These are phyloP conservation scores for Lipomyces sp. DNA, from an alignment of 805 yeast genomes.

Conservation along the genomic window DNA sequence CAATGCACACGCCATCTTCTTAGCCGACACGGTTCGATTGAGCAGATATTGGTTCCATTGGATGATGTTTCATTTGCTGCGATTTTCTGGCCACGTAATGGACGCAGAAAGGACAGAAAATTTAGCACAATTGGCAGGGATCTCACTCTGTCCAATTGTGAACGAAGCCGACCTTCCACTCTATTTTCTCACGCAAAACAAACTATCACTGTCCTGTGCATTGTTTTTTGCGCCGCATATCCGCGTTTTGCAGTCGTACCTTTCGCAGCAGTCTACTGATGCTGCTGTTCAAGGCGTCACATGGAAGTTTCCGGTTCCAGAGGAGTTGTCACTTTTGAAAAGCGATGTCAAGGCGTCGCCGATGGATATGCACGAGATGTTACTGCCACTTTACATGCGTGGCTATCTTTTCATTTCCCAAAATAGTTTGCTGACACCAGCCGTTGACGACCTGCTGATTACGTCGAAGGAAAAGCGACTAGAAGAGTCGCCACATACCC, in stretches of 20 bases:
- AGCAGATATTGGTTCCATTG: constrained; percentile 32
- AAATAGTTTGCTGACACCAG: constrained; percentile 7
- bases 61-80: constrained; percentile 16
- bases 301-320: constrained; percentile 25
- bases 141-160: constrained; percentile 21
- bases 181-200: constrained; percentile 29
- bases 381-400: constrained; percentile 30
- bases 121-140: constrained; percentile 24
- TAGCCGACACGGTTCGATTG: constrained; percentile 29
- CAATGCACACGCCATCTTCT: constrained; percentile 24
- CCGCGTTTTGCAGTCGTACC: constrained; percentile 25
- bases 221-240: constrained; percentile 31
- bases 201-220: constrained; percentile 19
- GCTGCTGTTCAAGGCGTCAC: not conserved
- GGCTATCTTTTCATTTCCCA: constrained; percentile 29
- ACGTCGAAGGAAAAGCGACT: not conserved
- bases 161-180: not conserved
- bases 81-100: constrained; percentile 15
- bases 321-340: constrained; percentile 14
- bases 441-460: constrained; percentile 8
- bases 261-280: constrained; percentile 12
- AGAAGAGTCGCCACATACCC: not conserved
- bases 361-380: constrained; percentile 20
- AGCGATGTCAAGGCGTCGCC: constrained; percentile 6
- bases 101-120: constrained; percentile 17